Conservation (phyloP, 495 filamentous ascomycete species). For the Arthonia radiata region DNA sequence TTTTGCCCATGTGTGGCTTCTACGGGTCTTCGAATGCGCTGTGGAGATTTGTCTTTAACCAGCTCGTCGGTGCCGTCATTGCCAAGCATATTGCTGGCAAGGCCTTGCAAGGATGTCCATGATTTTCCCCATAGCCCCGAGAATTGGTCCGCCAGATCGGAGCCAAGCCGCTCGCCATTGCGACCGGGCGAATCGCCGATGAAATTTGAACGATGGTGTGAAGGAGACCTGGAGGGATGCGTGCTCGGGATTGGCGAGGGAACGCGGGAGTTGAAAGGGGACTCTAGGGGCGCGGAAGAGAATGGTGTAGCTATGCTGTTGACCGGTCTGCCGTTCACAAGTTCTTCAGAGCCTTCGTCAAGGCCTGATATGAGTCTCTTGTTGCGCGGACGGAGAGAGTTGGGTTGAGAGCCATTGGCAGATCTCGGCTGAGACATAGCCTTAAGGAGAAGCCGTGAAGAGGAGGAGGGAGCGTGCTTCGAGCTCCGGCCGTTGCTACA, state of each 20-base stretch:
- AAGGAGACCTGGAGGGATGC: slow-evolving; percentile 14
- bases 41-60: slow-evolving; percentile 9
- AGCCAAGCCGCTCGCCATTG: slow-evolving; percentile 13
- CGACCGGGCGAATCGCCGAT: slow-evolving; percentile 8
- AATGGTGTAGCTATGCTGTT: not conserved
- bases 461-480: no score
- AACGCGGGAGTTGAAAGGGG: not conserved
- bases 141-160: no score
- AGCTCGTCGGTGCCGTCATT: slow-evolving; percentile 18
- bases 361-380: not conserved
- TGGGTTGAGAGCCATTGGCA: not conserved
- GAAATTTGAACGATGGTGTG: slow-evolving; percentile 9
- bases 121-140: slow-evolving; percentile 23
- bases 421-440: no score
- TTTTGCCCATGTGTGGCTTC: slow-evolving; percentile 18
- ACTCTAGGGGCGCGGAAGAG: not conserved
- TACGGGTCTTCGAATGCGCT: slow-evolving; percentile 20
- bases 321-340: not conserved
- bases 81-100: slow-evolving; percentile 27
- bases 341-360: not conserved
- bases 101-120: slow-evolving; percentile 27
- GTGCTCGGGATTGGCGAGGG: slow-evolving; percentile 7
- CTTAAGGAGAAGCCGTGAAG: no score
- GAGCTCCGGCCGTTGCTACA: no score
- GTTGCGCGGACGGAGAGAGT: not conserved